Base-by-base conservation (phyloP, 2,329 filamentous ascomycete species). In the Alternaria sp. region DNA sequence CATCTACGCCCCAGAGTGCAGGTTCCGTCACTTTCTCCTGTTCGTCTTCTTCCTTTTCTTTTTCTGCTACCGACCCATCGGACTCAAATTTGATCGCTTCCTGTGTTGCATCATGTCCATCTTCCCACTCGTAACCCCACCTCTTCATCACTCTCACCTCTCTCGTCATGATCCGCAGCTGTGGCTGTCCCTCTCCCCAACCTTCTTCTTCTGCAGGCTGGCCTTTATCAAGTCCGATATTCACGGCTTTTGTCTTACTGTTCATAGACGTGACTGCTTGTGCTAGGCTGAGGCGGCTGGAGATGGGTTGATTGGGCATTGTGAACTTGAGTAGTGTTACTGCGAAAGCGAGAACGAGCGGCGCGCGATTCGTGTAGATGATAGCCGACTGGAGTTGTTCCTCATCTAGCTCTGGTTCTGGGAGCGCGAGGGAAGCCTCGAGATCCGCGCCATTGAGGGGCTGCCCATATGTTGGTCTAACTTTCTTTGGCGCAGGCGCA, bases 221-320 rank as follows among this genome's bases (percentile, higher is more conserved):
- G 0, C 86, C 86, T 50, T 82, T 85, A 61, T 90, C 87, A 21
- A 96, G 80, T 0, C 92, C 92, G 29, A 96, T 78, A 62, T 85
- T 90, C 28, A 88, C 83, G 9, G 92, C 92, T 77, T 93, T 93
- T 34, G 86, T 87, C 63, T 88, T 85, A 60, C 90, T 92, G 72
- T 94, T 95, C 28, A 88, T 87, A 72, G 91, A 93, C 14, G 96
- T 90, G 1, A 95, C 88, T 0, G 91, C 92, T 76, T 96, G 92
- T 0, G 89, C 91, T 21, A 97, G 80, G 72, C 92, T 96, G 21
- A 96, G 80, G 45, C 91, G 84, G 72, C 91, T 94, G n/a, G 91
- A 95, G 3, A 89, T 82, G 3, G 92, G 92, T 73, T 97, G 93
- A 65, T 91, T 88, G 0, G 92, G 90, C 89, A 93, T 94, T 0